A percentile compares a stretch with the other conserved stretches of the same genome.
Conservation (phyloP, 306 rosid species). For the Gastrolobium villosum region DNA sequence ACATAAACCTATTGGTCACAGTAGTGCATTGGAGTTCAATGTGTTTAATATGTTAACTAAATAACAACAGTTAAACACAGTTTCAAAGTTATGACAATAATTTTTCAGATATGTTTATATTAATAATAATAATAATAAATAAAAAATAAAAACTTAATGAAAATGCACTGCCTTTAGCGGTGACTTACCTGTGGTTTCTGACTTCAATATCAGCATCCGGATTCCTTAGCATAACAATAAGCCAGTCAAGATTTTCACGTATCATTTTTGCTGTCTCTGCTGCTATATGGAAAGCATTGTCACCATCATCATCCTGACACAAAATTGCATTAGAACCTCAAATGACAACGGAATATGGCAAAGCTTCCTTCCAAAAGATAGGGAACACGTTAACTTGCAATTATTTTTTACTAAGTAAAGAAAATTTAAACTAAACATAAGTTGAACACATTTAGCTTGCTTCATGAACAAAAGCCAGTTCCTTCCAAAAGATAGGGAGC, state of each 20-base stretch:
- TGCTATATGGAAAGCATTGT: constrained; percentile 95
- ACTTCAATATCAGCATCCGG: constrained; percentile 89
- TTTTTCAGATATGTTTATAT: constrained; percentile 17
- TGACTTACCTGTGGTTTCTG: constrained; percentile 90
- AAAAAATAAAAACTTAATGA: neutral
- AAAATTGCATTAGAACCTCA: constrained; percentile 43
- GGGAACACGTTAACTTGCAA: constrained; percentile 28
- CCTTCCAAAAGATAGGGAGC: constrained; percentile 21
- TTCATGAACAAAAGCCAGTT: neutral
- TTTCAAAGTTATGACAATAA: constrained; percentile 29
- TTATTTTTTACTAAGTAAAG: constrained; percentile 31
- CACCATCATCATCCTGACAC: constrained; percentile 94
- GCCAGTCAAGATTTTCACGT: constrained; percentile 98
- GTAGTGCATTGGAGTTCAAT: constrained; percentile 24
- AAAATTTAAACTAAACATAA: constrained; percentile 28
- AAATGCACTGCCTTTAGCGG: constrained; percentile 22
- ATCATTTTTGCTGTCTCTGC: constrained; percentile 97
- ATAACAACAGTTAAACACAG: constrained; percentile 15
- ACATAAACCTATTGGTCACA: constrained; percentile 43
- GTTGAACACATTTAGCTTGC: constrained; percentile 11
- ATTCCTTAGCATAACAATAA: constrained; percentile 84
- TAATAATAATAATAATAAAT: neutral
- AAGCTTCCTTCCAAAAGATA: constrained; percentile 28
- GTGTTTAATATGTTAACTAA: constrained; percentile 28
- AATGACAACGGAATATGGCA: constrained; percentile 8